phyloP scores from a whole-genome alignment of 139 green algal genomes.

The Dunaliella sp. region DNA sequence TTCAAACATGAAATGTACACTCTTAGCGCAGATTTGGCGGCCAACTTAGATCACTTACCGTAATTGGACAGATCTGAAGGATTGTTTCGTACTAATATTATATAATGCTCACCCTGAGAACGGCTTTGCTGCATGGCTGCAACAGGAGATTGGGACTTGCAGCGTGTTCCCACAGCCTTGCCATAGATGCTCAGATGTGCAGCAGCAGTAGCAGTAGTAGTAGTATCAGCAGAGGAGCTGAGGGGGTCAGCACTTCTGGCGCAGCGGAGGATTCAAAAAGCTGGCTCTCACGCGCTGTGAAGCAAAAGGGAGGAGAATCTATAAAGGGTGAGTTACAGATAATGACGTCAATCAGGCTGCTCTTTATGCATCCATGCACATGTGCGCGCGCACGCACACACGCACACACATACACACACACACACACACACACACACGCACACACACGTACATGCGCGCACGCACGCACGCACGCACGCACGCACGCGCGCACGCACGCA shows the following conservation, averaged over 20 bases:
- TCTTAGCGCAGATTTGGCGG: not conserved
- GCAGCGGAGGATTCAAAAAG: not conserved
- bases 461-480: not conserved
- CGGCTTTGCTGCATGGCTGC: not conserved
- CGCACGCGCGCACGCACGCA: not conserved
- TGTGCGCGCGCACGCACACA: not conserved
- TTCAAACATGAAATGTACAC: not conserved
- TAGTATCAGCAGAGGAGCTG: not conserved
- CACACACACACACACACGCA: not conserved
- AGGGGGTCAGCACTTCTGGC: not conserved
- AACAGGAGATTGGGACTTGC: too few relatives aligned
- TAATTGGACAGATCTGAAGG: too few relatives aligned
- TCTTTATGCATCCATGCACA: not conserved
- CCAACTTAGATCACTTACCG: not conserved
- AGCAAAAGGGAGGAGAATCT: slow-evolving; percentile 11
- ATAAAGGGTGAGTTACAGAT: not conserved
- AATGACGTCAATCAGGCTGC: not conserved
- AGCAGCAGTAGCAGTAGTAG: not conserved
- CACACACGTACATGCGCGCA: not conserved
- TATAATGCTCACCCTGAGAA: not conserved
- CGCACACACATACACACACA: not conserved
- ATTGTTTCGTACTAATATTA: too few relatives aligned
- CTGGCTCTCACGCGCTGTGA: slow-evolving; percentile 1
- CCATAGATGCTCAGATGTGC: not conserved
- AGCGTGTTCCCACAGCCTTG: not conserved